These are phyloP conservation scores for Candida takata DNA, from an alignment of 805 yeast species.

Conservation along the genomic window DNA sequence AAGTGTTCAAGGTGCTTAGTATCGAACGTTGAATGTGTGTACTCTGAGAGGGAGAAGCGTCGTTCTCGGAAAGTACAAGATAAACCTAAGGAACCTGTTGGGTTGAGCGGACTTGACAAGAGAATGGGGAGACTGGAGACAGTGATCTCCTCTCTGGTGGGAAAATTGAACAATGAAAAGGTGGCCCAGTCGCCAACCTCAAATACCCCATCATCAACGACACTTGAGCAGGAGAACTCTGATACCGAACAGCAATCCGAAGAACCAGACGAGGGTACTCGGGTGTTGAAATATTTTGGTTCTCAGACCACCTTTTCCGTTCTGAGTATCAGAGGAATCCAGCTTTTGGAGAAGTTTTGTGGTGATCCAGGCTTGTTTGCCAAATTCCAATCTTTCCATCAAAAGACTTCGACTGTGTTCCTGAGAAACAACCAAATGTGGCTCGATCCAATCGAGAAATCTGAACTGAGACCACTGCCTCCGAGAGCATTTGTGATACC, in stretches of 20 bases:
- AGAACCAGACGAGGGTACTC: conserved; percentile 4
- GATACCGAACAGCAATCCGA: not conserved
- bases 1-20: conserved; percentile 72
- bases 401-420: conserved; percentile 16
- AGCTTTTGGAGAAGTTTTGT: conserved; percentile 28
- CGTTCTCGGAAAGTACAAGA: no score
- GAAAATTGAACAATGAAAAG: conserved; percentile 11
- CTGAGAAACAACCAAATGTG: conserved; percentile 22
- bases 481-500: conserved; percentile 16
- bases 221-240: not conserved
- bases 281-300: conserved; percentile 15
- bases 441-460: conserved; percentile 29
- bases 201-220: not conserved
- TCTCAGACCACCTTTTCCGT: conserved; percentile 28
- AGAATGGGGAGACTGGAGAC: conserved; percentile 30
- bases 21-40: conserved; percentile 39
- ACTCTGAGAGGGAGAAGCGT: conserved; percentile 5
- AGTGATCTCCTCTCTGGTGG: conserved; percentile 25
- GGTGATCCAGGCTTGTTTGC: conserved; percentile 13
- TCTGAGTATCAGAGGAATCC: conserved; percentile 33
- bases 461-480: conserved; percentile 27
- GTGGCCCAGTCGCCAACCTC: no score
- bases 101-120: conserved; percentile 16
- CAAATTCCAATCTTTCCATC: conserved; percentile 23
- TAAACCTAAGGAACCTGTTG: not conserved